Conservation (phyloP, 345 rosid species). For the Brassica cretica region DNA sequence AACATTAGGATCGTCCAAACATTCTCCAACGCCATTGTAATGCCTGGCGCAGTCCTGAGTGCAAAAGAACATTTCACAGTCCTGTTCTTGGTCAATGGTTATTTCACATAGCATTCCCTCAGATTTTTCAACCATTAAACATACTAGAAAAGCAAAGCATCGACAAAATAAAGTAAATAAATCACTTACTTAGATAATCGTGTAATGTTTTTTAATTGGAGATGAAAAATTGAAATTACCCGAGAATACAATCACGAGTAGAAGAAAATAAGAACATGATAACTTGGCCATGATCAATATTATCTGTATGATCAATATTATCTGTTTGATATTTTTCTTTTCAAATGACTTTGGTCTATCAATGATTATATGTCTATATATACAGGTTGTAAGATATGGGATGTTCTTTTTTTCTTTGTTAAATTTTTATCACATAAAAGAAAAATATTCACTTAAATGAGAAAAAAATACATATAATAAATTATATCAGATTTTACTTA, state of each 20-base stretch:
- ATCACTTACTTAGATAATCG: neutral
- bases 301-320: neutral
- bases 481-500: too few relatives aligned
- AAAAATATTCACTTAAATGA: too few relatives aligned
- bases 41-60: neutral
- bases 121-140: neutral
- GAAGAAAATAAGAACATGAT: constrained; percentile 15
- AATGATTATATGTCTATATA: neutral
- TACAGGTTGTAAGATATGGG: neutral
- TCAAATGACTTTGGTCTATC: neutral
- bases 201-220: neutral
- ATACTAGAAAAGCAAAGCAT: neutral
- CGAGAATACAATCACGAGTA: constrained; percentile 20
- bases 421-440: neutral
- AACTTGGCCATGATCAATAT: constrained; percentile 23
- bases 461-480: too few relatives aligned
- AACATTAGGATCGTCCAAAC: constrained; percentile 34
- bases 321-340: neutral
- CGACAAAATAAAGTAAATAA: neutral
- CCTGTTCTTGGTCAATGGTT: neutral
- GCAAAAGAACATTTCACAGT: neutral
- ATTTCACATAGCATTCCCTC: constrained; percentile 8
- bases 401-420: neutral
- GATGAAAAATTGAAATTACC: constrained; percentile 11
- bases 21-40: constrained; percentile 30